Evolutionary conservation across 306 rosid genomes (phyloP), one percentile per base, ranked within the genome.

Genomic region (Chamaecrista fasciculata): DNA sequence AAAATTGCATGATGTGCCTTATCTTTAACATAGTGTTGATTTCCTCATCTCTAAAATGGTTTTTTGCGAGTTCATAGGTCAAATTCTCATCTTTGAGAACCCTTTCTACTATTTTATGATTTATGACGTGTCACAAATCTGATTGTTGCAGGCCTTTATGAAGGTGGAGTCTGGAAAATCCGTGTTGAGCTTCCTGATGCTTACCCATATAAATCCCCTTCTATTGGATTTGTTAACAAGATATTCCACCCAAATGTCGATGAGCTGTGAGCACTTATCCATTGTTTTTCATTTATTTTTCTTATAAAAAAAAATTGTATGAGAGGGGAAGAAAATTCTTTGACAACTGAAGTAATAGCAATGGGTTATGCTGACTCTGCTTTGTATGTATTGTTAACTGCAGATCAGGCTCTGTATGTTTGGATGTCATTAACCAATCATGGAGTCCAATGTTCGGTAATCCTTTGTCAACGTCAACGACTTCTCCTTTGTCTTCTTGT

Each of bases 361-460:
- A 51, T 52, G 72, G 68, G 55, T 37, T 60, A 52, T 74, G 73
- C 86, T 87, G 72, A 78, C 66, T 69, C 44, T 48, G 66, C 42
- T 51, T 67, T 76, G 57, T 62, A 51, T 16, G 15, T 80, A 80
- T 78, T 53, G 11, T 68, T 67, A 66, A 73, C 76, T 84, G 86
- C 91, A 95, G 99, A 76, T 95, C 99, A 65, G 99, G 99, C 67
- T 87, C 97, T 74, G 97, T 95, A 62, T 95, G 99, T 84, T 80
- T 95, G 86, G 99, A 95, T 77, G 99, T 95, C 48, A 95, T 95
- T 74, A 95, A 95, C 78, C 97, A 95, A 72, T 83, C 97, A 40
- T 95, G 99, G 99, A 95, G 99, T 82, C 99, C 99, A 81, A 91
- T 89, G 97, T 95, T 95, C 11, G 97, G 99, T 95, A 95, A 72